Conservation (phyloP, 176 grass and related monocot genomes). For the Oryza coarctata region DNA sequence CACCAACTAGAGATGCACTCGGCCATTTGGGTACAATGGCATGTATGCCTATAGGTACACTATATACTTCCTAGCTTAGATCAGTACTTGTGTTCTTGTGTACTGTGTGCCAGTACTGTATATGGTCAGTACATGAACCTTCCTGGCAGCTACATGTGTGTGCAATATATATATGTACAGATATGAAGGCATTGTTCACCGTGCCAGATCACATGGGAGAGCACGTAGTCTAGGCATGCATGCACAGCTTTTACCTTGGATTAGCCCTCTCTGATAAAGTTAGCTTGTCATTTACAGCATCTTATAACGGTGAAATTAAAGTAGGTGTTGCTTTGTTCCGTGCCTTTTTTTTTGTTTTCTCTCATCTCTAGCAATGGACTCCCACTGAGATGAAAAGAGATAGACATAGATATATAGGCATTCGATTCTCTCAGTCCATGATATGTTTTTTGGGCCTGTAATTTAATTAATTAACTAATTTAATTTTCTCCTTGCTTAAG, state of each 20-base stretch:
- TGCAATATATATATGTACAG: neutral
- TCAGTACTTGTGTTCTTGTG: neutral
- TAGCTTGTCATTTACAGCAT: constrained; percentile 61
- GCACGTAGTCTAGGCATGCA: constrained; percentile 24
- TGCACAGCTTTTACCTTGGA: constrained; percentile 26
- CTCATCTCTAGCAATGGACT: constrained; percentile 55
- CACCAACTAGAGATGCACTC: neutral
- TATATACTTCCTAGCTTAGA: neutral
- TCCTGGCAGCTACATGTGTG: constrained; percentile 16
- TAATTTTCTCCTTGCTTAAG: constrained; percentile 47
- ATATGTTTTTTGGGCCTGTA: constrained; percentile 23
- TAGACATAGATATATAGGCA: constrained; percentile 44
- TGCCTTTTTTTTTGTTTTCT: constrained; percentile 13
- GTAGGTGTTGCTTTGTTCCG: constrained; percentile 57
- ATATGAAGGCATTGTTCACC: constrained; percentile 30
- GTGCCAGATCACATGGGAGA: constrained; percentile 33
- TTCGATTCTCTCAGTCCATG: constrained; percentile 59
- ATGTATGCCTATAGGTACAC: neutral
- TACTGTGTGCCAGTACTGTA: neutral
- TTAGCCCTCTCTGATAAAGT: constrained; percentile 58
- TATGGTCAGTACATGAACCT: constrained; percentile 25
- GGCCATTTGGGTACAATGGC: neutral
- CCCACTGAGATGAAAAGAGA: constrained; percentile 67
- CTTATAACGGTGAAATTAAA: constrained; percentile 59
- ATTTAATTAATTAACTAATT: constrained; percentile 12